phyloP scores from a whole-genome alignment of 2,329 filamentous ascomycete species.

The Cladosporium austrohemisphaericum region DNA sequence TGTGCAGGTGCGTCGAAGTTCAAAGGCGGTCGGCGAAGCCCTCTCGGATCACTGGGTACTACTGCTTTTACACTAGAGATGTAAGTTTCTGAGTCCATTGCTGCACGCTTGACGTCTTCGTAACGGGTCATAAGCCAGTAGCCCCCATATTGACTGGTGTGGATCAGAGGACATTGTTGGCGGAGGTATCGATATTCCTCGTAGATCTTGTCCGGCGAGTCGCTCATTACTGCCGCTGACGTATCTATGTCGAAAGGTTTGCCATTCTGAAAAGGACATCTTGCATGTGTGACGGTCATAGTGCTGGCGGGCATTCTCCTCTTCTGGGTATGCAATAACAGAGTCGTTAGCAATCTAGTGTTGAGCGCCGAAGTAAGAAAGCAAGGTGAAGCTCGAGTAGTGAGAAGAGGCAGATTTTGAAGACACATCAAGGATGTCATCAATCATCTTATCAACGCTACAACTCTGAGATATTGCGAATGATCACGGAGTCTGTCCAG shows the following conservation, averaged over 20 bases:
- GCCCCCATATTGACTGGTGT: slow-evolving; percentile 1
- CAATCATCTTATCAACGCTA: too few species aligned
- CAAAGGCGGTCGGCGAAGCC: neutral
- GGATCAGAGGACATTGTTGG: neutral
- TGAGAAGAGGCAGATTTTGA: too few species aligned
- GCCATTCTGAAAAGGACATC: too few species aligned
- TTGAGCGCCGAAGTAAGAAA: too few species aligned
- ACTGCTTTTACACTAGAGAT: slow-evolving; percentile 2
- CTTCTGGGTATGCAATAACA: too few species aligned
- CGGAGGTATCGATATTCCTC: neutral
- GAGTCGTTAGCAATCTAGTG: too few species aligned
- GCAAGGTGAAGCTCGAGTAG: too few species aligned
- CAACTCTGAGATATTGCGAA: too few species aligned
- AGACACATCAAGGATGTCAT: too few species aligned
- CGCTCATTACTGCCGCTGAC: slow-evolving; percentile 1
- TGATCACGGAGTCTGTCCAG: too few species aligned
- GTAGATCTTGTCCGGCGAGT: neutral
- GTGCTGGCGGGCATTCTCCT: too few species aligned
- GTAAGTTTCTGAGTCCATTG: neutral
- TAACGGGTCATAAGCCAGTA: slow-evolving; percentile 1
- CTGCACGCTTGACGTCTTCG: slow-evolving; percentile 2
- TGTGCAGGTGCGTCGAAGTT: slow-evolving; percentile 4
- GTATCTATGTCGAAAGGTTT: neutral
- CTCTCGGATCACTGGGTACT: neutral
- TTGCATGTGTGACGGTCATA: too few species aligned